Base-by-base conservation (phyloP, 2,329 filamentous ascomycete genomes). In the Pseudogymnoascus sp. region DNA sequence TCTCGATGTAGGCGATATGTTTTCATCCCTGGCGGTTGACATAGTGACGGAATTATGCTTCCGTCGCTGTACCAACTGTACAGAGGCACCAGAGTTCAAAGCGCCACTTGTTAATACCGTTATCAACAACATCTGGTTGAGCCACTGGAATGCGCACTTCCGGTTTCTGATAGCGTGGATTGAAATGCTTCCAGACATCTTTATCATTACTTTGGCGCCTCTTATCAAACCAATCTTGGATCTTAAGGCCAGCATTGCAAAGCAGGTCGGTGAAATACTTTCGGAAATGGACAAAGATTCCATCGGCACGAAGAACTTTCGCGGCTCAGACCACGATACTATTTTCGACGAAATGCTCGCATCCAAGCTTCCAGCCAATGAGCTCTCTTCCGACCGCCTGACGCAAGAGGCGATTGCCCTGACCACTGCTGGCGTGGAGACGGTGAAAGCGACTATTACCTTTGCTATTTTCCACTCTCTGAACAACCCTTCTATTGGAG, bases 11-110 rank as follows among this genome's bases (percentile, higher is more conserved):
- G 60, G 58, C 16, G 34, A 38, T 43, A 61, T 50, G 12, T 62
- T 60, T 58, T 54, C 58, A 12, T 66, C 62, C 22, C 60, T 62
- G 25, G 34, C 41, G 32, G 43, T 30, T 50, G 41, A 50, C 25
- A 30, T 50, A 22, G 25, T 50, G 20, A 22, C 41, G 20, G 41
- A 50, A 30, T 7, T 22, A 6, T 50, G 41, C 14, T 50, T 50
- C 41, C 20, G 34, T 37, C 34, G 34, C 34, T 37, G 34, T 14
- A 37, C 34, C 14, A 37, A 37, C 34, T 37, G 34, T 37, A n/a
- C 34, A 37, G 34, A 37, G 14, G 34, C 34, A n/a, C 41, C 41
- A 22, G 41, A 50, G 6, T 50, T 30, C 25, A 50, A 30, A 16
- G 20, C 34, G 34, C 34, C 34, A n/a, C 34, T 37, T 37, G 34